Percentiles rank a stretch among this genome's conserved stretches.
Conservation (phyloP, 2,329 filamentous ascomycete genomes). For the Aureobasidium sp. region DNA sequence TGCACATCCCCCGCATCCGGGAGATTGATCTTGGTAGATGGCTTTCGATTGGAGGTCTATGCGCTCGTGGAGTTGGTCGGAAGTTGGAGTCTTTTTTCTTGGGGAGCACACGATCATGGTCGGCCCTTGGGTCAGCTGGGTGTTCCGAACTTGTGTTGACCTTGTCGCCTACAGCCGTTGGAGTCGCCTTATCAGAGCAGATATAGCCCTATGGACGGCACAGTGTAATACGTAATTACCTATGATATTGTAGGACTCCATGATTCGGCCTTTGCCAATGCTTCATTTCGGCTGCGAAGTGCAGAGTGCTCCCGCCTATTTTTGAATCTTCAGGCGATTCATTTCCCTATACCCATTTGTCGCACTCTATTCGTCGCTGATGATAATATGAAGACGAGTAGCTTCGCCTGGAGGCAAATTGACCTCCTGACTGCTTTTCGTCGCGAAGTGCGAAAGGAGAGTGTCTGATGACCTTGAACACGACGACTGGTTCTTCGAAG, state of each 20-base stretch:
- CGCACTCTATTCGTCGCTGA: not conserved
- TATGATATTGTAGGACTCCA: not conserved
- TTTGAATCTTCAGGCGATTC: not conserved
- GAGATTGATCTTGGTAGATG: not conserved
- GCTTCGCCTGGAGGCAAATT: not conserved
- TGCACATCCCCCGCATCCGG: constrained; percentile 8
- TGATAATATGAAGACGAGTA: not conserved
- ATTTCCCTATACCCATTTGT: not conserved
- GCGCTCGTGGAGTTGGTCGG: not conserved
- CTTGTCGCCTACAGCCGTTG: not conserved
- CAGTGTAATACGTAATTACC: not conserved
- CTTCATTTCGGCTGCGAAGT: not conserved
- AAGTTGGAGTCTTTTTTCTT: not conserved
- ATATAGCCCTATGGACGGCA: not conserved
- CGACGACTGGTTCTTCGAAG: not conserved
- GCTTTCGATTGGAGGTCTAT: not conserved
- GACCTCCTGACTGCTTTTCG: not conserved
- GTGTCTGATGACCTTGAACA: not conserved
- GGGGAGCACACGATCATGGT: not conserved
- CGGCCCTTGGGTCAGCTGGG: not conserved
- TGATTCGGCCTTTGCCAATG: not conserved
- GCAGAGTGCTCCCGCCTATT: not conserved
- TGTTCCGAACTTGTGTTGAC: not conserved
- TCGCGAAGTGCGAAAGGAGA: not conserved
- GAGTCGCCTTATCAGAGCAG: not conserved